phyloP scores from a whole-genome alignment of 1,284 basidiomycete genomes.

The Naganishia sp. region DNA sequence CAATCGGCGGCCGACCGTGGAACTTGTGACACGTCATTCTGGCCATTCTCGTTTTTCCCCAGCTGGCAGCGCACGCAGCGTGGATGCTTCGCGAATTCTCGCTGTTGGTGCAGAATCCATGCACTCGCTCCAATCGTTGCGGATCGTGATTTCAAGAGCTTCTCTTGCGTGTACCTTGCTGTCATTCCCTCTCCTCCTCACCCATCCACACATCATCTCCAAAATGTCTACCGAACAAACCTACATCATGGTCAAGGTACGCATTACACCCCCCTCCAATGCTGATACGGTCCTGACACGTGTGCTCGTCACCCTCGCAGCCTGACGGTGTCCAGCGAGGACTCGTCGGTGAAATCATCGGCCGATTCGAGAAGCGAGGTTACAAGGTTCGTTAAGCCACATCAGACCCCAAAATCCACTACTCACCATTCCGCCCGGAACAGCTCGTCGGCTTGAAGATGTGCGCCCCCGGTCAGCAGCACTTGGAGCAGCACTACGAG shows the following conservation, averaged over 20 bases:
- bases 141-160: neutral
- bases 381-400: constrained; percentile 64
- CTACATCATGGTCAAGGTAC: constrained; percentile 59
- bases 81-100: too few species aligned
- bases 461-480: constrained; percentile 67
- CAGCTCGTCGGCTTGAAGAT: constrained; percentile 75
- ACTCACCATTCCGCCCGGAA: neutral
- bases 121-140: too few species aligned
- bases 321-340: constrained; percentile 96
- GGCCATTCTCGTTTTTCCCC: too few species aligned
- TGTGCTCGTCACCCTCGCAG: constrained; percentile 54
- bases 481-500: constrained; percentile 90
- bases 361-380: constrained; percentile 91
- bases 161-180: neutral
- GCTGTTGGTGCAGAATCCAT: too few species aligned
- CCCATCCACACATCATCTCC: constrained; percentile 7
- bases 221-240: constrained; percentile 57
- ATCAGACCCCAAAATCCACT: neutral
- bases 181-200: neutral
- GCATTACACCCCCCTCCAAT: neutral
- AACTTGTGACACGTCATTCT: too few species aligned
- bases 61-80: too few species aligned
- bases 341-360: constrained; percentile 90
- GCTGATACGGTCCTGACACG: neutral
- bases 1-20: too few species aligned